Conservation (phyloP, 768 basidiomycete genomes). For the Leccinum disarticulatum region DNA sequence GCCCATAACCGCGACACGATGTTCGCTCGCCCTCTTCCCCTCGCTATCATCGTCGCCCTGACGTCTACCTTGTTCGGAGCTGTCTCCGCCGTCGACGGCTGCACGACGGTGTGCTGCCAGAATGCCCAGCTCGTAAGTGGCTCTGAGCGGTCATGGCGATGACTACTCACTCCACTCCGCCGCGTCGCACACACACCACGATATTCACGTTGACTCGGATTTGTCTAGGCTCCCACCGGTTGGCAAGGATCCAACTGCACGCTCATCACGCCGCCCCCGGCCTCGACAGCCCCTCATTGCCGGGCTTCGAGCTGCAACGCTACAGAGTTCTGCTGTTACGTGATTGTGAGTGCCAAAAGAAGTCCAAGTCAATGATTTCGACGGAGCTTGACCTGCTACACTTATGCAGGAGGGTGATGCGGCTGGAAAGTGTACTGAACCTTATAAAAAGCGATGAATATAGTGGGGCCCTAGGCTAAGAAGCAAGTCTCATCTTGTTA, state of each 20-base stretch:
- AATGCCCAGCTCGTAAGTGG: background rate
- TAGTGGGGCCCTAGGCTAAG: too few species aligned
- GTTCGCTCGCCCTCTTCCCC: conserved; percentile 2
- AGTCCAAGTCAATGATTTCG: background rate
- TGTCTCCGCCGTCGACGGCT: background rate
- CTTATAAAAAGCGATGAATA: background rate
- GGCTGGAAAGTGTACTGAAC: background rate
- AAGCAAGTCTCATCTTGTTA: too few species aligned
- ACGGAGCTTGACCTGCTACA: background rate
- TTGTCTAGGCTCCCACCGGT: conserved; percentile 3
- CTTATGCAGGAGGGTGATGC: background rate
- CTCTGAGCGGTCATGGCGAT: background rate
- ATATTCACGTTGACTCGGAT: background rate
- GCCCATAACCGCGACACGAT: background rate
- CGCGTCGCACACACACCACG: background rate
- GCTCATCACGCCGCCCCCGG: background rate
- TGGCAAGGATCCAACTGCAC: conserved; percentile 1
- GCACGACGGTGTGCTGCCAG: conserved; percentile 3
- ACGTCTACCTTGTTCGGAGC: background rate
- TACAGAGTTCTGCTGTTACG: conserved; percentile 9
- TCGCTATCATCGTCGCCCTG: background rate
- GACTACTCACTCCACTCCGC: too few species aligned
- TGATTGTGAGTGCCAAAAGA: conserved; percentile 1
- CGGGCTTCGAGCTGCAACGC: background rate
- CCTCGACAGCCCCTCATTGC: background rate